phyloP scores from a whole-genome alignment of 1,284 basidiomycete species.

The Spongispora temasekensis region DNA sequence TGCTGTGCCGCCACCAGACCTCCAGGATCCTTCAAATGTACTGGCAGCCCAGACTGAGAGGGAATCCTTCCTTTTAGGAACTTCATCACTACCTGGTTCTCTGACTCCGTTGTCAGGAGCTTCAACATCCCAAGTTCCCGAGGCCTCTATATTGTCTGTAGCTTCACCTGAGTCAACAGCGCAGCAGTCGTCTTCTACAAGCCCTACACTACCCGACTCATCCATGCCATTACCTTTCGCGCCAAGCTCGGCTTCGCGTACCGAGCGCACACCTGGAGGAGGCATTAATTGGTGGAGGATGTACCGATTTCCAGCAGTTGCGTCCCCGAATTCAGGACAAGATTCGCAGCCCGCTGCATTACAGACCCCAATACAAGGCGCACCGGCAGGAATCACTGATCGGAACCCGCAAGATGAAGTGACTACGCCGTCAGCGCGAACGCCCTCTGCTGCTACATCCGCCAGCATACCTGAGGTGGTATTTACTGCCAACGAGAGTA shows the following conservation, averaged over 20 bases:
- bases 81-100: constrained; percentile 12
- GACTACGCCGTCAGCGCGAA: constrained; percentile 11
- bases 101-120: constrained; percentile 10
- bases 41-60: constrained; percentile 7
- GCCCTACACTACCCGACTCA: constrained; percentile 16
- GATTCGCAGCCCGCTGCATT: constrained; percentile 22
- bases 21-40: constrained; percentile 28
- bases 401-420: constrained; percentile 27
- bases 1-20: constrained; percentile 26
- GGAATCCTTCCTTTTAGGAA: constrained; percentile 19
- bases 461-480: constrained; percentile 20
- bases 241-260: constrained; percentile 33
- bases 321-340: constrained; percentile 31
- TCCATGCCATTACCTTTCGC: constrained; percentile 35
- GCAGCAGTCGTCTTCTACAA: constrained; percentile 5
- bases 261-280: constrained; percentile 39
- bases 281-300: constrained; percentile 81
- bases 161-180: constrained; percentile 4
- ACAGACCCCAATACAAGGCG: too few species aligned
- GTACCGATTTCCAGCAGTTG: constrained; percentile 72
- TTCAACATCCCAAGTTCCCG: too few species aligned
- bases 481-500: constrained; percentile 2
- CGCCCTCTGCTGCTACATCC: constrained; percentile 10
- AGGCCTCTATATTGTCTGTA: too few species aligned
- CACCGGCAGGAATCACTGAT: too few species aligned